Conservation (phyloP, 2,329 filamentous ascomycete species). For the Leptographium galeiforme region DNA sequence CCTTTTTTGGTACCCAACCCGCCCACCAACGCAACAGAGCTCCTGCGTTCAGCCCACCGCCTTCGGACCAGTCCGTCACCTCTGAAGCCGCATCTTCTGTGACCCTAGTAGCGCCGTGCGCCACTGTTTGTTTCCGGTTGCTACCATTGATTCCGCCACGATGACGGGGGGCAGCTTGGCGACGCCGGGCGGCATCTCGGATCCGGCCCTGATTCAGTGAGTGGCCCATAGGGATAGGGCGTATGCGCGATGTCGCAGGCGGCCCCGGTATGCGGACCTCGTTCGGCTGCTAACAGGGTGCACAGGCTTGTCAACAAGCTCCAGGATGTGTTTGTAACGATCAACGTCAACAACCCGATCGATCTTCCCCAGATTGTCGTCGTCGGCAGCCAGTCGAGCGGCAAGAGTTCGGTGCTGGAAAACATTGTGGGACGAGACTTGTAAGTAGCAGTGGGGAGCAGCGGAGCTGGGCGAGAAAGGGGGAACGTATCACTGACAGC, state of each 20-base stretch:
- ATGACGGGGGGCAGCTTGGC: conserved; percentile 9
- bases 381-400: conserved; percentile 95
- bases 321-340: conserved; percentile 97
- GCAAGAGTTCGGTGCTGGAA: conserved; percentile 97
- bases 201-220: conserved; percentile 15
- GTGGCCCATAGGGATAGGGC: neutral
- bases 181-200: conserved; percentile 15
- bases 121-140: neutral
- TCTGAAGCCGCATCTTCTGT: neutral
- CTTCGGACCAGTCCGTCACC: neutral
- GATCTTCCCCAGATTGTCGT: conserved; percentile 97
- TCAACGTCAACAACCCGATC: conserved; percentile 98
- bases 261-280: neutral
- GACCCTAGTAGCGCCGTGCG: neutral
- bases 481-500: neutral
- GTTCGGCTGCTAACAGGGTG: conserved; percentile 1
- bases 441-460: conserved; percentile 29
- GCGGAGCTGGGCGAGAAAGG: too few species aligned
- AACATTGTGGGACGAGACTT: conserved; percentile 99
- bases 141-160: neutral
- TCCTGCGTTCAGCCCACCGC: neutral
- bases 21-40: neutral
- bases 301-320: conserved; percentile 87
- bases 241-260: too few species aligned
- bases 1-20: neutral